Evolutionary conservation across 441 rosid genomes (phyloP), one percentile per base, ranked within the genome.

Genomic region (Mallotus repandus): DNA sequence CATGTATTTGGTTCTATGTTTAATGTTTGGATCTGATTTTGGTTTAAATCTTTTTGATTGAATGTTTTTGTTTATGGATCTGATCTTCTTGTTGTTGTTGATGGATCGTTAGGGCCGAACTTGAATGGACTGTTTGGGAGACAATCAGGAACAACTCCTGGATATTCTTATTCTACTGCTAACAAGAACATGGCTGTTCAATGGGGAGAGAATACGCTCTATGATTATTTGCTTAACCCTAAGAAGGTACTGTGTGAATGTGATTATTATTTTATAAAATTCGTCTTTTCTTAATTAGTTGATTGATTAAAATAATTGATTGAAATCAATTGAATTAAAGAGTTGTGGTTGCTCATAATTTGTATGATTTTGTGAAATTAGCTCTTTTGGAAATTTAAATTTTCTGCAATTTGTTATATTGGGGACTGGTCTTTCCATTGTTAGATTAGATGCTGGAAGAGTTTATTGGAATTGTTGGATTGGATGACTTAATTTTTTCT

Each of bases 61-160:
- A 19, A n/a, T 0, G 19, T 4, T 41, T 53, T 3, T 18, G 29
- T 46, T 35, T 4, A n/a, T 25, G 64, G 58, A 25, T 64, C n/a
- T 73, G 55, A 45, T 12, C 8, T 4, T 6, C 55, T 49, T 50
- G 3, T 49, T 46, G 12, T 5, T 9, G 4, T 35, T 46, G 15
- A 21, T 22, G n/a, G 29, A 54, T 58, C 53, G 72, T 22, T 84
- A 91, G 93, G 97, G 21, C 97, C 97, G 10, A 92, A 92, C 74
- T 71, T 92, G 85, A 90, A 87, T 71, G 97, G 97, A 7, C 83
- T 92, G 16, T 92, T 90, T 7, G 97, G 94, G n/a, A 90, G 97
- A 80, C 95, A 89, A 72, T 89, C 94, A 0, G 97, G 97, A n/a
- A 85, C 89, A 1, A 78, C 86, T 10, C n/a, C 87, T 16, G 89